Evolutionary conservation across 2,329 filamentous ascomycete species (phyloP).

Genomic region (Calonectria crousiana): DNA sequence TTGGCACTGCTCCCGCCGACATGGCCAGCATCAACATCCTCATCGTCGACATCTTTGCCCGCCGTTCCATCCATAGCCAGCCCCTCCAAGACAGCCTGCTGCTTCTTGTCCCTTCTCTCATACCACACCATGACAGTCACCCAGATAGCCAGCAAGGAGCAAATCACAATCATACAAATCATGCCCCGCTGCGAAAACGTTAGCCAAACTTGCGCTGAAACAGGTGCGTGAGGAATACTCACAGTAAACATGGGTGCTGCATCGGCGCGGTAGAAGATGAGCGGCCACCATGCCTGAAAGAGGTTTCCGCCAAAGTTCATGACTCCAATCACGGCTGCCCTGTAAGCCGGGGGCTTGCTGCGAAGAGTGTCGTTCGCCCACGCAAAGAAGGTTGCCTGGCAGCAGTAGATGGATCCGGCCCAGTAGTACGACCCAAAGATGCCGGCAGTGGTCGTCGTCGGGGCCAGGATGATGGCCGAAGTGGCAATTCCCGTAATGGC

Average conservation of each 20-base stretch:
- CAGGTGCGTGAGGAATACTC: neutral
- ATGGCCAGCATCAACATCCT: conserved; percentile 8
- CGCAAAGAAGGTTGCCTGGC: conserved; percentile 54
- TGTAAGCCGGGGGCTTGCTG: conserved; percentile 47
- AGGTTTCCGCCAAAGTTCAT: conserved; percentile 27
- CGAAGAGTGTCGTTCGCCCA: conserved; percentile 68
- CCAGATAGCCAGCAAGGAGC: conserved; percentile 23
- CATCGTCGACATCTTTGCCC: conserved; percentile 7
- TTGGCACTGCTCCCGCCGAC: neutral
- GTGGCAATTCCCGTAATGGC: conserved; percentile 16
- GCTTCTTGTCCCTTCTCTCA: conserved; percentile 21
- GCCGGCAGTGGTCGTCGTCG: conserved; percentile 52
- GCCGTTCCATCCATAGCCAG: neutral
- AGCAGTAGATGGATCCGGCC: conserved; percentile 28
- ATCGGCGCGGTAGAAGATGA: conserved; percentile 48
- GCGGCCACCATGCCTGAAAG: conserved; percentile 42
- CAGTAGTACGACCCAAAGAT: conserved; percentile 52
- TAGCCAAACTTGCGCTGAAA: neutral
- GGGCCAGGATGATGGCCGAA: conserved; percentile 20
- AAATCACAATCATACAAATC: conserved; percentile 26
- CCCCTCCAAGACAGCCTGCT: conserved; percentile 12
- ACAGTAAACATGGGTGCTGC: conserved; percentile 26
- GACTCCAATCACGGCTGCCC: conserved; percentile 47
- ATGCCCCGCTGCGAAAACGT: conserved; percentile 19
- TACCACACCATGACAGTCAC: conserved; percentile 23